Base-by-base conservation (phyloP, 75 land plant genomes). In the Sequoia sempervirens region DNA sequence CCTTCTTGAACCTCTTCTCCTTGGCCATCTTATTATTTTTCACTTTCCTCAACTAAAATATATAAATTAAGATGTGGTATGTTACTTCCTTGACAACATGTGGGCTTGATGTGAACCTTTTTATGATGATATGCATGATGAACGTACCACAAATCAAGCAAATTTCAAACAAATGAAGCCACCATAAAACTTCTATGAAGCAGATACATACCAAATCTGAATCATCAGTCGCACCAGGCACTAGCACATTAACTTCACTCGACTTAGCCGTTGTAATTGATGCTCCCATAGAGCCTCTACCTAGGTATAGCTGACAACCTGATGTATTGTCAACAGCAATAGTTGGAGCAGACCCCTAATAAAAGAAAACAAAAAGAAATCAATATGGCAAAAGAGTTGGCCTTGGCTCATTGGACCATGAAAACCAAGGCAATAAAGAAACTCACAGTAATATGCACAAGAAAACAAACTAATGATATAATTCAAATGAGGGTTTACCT, bases 221-320 rank as follows among this genome's bases (percentile, higher is more conserved):
- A 84, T 96, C 94, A 18, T 91, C 80, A 36, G 81, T 91, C 64
- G 83, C 85, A 81, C 92, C 94, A 87, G 98, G 97, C 20, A 96
- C 93, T 58, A 98, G 83, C 34, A 98, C 98, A 87, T 98, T 98
- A 82, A 96, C 87, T 81, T 96, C 99, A 91, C 96, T 96, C 80
- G 99, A 96, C 88, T 98, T 98, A 11, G 99, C 96, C 18, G 99
- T 96, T 34, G 99, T 93, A 30, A 98, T 94, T 75, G 99, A 93
- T 37, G 98, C 86, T 76, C 45, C 88, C 82, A 98, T 83, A 81
- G 99, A 94, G 53, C 86, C 90, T 84, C 90, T 94, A 88, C 97
- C 90, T 58, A 98, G 84, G 79, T 96, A 98, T 76, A 98, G 82
- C 80, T 98, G 99, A 89, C 99, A 98, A 11, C 99, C 98, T 4